Percentiles rank a stretch among this genome's conserved stretches.
Conservation (phyloP, 305 asterid species). For the Fraxinus ornus region DNA sequence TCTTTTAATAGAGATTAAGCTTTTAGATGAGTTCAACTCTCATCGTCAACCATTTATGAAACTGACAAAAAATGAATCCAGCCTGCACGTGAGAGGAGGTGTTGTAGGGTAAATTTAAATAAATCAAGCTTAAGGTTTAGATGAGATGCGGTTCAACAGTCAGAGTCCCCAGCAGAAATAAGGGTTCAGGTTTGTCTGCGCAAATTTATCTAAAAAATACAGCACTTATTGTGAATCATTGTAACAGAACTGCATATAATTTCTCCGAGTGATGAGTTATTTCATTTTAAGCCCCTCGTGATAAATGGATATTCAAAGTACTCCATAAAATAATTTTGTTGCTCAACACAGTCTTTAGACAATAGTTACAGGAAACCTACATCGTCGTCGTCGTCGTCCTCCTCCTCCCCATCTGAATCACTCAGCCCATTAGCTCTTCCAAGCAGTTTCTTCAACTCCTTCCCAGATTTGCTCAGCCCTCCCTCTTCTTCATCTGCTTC, state of each 20-base stretch:
- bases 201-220: neutral
- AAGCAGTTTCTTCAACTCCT: slow-evolving; percentile 91
- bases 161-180: neutral
- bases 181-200: neutral
- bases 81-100: neutral
- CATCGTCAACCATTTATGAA: neutral
- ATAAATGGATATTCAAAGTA: slow-evolving; percentile 15
- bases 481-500: slow-evolving; percentile 81
- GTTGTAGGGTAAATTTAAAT: neutral
- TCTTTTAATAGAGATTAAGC: neutral
- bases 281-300: neutral
- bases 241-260: neutral
- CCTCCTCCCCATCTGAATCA: slow-evolving; percentile 92
- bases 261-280: slow-evolving; percentile 2
- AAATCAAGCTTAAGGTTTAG: neutral
- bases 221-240: neutral
- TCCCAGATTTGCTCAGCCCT: slow-evolving; percentile 91
- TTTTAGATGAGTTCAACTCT: neutral
- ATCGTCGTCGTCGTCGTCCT: slow-evolving; percentile 82
- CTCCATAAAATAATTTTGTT: slow-evolving; percentile 5
- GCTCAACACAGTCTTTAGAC: slow-evolving; percentile 18
- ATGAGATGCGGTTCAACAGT: neutral
- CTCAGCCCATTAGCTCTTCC: slow-evolving; percentile 80
- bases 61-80: neutral
- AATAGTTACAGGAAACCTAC: slow-evolving; percentile 28